A percentile compares a stretch with the other conserved stretches of the same genome.
These are phyloP conservation scores for Bidens hawaiensis DNA, from an alignment of 140 eudicot species.

Conservation along the genomic window DNA sequence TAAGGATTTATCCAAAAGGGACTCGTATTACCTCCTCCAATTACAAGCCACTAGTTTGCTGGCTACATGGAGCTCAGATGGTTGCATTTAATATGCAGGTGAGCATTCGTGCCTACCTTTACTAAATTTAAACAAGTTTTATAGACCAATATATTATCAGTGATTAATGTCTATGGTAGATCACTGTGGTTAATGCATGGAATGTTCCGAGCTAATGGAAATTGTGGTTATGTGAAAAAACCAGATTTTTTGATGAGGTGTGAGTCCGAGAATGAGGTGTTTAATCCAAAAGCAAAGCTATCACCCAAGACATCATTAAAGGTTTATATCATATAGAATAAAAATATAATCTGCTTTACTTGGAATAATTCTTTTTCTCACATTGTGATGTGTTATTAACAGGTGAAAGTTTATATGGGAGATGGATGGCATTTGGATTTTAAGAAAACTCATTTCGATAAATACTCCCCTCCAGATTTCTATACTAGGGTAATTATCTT, in stretches of 20 bases:
- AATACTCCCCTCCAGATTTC: slow-evolving; percentile 41
- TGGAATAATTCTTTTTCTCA: slow-evolving; percentile 1
- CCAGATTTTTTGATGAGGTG: slow-evolving; percentile 46
- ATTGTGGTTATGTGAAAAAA: slow-evolving; percentile 58
- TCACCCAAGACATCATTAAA: slow-evolving; percentile 36
- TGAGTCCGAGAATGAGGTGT: slow-evolving; percentile 34
- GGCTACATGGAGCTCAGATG: slow-evolving; percentile 99
- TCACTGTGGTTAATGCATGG: slow-evolving; percentile 64
- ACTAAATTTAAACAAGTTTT: background rate
- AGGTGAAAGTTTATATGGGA: slow-evolving; percentile 43
- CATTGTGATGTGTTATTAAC: slow-evolving; percentile 1
- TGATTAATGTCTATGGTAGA: slow-evolving; percentile 33
- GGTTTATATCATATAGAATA: slow-evolving; percentile 27
- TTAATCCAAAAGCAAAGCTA: slow-evolving; percentile 36
- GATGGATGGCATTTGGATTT: slow-evolving; percentile 49
- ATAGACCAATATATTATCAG: background rate
- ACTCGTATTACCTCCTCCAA: slow-evolving; percentile 77
- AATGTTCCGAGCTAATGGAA: slow-evolving; percentile 53
- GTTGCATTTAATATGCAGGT: slow-evolving; percentile 99
- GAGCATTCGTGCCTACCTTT: background rate
- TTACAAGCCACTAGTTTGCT: slow-evolving; percentile 74
- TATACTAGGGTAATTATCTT: slow-evolving; percentile 32
- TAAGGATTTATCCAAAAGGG: slow-evolving; percentile 78
- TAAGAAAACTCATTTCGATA: slow-evolving; percentile 36
- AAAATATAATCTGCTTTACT: background rate